Percentiles rank a stretch among this genome's conserved stretches.
phyloP scores from a whole-genome alignment of 2,329 filamentous ascomycete genomes.

The Huntiella abstrusa region DNA sequence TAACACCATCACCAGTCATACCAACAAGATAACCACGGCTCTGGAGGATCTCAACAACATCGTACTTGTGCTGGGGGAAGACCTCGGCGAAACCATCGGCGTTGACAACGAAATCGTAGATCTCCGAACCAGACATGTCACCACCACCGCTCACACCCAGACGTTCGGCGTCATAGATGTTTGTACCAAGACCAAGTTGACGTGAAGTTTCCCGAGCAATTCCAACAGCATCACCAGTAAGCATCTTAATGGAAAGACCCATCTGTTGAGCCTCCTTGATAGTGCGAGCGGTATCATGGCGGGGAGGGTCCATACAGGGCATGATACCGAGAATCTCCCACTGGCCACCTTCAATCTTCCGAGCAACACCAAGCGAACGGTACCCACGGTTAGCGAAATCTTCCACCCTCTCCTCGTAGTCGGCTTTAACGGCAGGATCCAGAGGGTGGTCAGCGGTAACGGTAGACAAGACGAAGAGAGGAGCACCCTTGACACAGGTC shows the following conservation, averaged over 20 bases:
- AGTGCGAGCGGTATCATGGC: conserved; percentile 77
- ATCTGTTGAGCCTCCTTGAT: conserved; percentile 78
- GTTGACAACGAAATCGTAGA: conserved; percentile 90
- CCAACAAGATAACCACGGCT: conserved; percentile 85
- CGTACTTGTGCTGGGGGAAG: conserved; percentile 90
- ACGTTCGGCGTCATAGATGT: conserved; percentile 84
- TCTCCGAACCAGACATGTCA: conserved; percentile 83
- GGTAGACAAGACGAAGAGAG: conserved; percentile 70
- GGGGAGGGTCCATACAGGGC: conserved; percentile 53
- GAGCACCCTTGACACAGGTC: conserved; percentile 78
- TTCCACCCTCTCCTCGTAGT: conserved; percentile 82
- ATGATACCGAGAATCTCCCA: conserved; percentile 57
- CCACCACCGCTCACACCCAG: conserved; percentile 78
- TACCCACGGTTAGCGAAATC: conserved; percentile 88
- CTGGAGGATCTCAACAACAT: conserved; percentile 82
- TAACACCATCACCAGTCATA: conserved; percentile 94
- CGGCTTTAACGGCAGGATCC: conserved; percentile 55
- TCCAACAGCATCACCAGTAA: conserved; percentile 85
- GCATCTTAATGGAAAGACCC: conserved; percentile 85
- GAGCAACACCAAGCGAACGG: conserved; percentile 81
- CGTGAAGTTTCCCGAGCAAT: conserved; percentile 30
- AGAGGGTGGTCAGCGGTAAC: conserved; percentile 73
- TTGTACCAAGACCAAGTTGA: conserved; percentile 78
- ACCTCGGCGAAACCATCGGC: conserved; percentile 90
- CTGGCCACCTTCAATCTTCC: conserved; percentile 60